These are phyloP conservation scores for Rutidosis leptorrhynchoides DNA, from an alignment of 129 eudicot genomes.

Conservation along the genomic window DNA sequence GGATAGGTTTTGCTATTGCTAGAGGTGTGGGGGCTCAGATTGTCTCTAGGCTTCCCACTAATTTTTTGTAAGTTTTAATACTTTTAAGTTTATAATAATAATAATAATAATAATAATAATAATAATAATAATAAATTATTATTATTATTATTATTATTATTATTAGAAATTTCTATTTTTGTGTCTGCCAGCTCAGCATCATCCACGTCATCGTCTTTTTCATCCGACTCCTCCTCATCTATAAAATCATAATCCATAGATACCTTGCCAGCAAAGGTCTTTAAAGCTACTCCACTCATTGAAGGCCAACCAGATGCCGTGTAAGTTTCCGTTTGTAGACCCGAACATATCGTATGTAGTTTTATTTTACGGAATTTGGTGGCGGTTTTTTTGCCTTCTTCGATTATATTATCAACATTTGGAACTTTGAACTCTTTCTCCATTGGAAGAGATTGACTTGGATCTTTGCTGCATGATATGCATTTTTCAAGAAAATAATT, in stretches of 20 bases:
- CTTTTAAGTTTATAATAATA: too few species aligned
- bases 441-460: conserved; percentile 47
- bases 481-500: background rate
- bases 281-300: conserved; percentile 73
- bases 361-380: conserved; percentile 65
- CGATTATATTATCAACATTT: conserved; percentile 72
- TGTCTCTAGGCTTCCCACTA: too few species aligned
- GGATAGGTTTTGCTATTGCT: too few species aligned
- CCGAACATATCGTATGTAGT: conserved; percentile 41
- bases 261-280: conserved; percentile 70
- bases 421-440: conserved; percentile 71
- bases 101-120: too few species aligned
- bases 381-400: conserved; percentile 88
- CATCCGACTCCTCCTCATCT: conserved; percentile 43
- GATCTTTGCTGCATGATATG: conserved; percentile 48
- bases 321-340: conserved; percentile 49
- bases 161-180: conserved; percentile 4
- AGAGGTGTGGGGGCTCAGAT: too few species aligned
- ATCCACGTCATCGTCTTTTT: conserved; percentile 24
- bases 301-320: conserved; percentile 99
- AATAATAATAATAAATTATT: too few species aligned
- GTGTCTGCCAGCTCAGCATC: conserved; percentile 21
- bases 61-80: too few species aligned
- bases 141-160: too few species aligned
- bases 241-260: conserved; percentile 71